Percentiles rank a stretch among this genome's conserved stretches.
Conservation (phyloP, 306 rosid species). For the Corylus heterophylla region DNA sequence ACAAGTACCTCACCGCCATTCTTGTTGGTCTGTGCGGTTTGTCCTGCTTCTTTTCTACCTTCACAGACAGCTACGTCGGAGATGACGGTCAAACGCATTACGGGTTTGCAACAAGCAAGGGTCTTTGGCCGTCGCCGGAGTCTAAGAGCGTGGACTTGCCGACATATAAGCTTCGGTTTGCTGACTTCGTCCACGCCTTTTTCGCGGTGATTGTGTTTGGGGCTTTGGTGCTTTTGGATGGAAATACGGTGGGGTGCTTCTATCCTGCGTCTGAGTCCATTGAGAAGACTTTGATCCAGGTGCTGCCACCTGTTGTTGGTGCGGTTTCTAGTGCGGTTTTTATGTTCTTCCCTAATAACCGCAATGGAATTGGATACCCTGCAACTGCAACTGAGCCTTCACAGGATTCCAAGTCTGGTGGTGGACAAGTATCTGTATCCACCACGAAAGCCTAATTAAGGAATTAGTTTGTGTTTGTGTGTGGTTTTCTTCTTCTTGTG, state of each 20-base stretch:
- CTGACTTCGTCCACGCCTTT: constrained; percentile 75
- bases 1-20: constrained; percentile 49
- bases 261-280: constrained; percentile 47
- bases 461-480: background rate
- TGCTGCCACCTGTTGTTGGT: constrained; percentile 69
- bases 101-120: constrained; percentile 52
- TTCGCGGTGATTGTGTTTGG: constrained; percentile 56
- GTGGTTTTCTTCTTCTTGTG: too few species aligned
- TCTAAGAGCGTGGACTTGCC: constrained; percentile 44
- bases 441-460: background rate
- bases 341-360: constrained; percentile 56
- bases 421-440: too few species aligned
- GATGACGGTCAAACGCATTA: constrained; percentile 55
- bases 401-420: constrained; percentile 5
- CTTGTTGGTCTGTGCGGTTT: constrained; percentile 49
- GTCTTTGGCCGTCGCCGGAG: constrained; percentile 67
- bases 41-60: constrained; percentile 66
- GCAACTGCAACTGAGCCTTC: constrained; percentile 25
- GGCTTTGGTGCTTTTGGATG: constrained; percentile 43
- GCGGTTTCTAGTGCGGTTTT: constrained; percentile 49
- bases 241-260: constrained; percentile 58
- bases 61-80: constrained; percentile 79
- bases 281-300: constrained; percentile 48
- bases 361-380: constrained; percentile 85
- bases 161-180: constrained; percentile 46